A percentile compares a stretch with the other conserved stretches of the same genome.
Conservation (phyloP, 2,329 filamentous ascomycete genomes). For the Fusarium beomiforme region DNA sequence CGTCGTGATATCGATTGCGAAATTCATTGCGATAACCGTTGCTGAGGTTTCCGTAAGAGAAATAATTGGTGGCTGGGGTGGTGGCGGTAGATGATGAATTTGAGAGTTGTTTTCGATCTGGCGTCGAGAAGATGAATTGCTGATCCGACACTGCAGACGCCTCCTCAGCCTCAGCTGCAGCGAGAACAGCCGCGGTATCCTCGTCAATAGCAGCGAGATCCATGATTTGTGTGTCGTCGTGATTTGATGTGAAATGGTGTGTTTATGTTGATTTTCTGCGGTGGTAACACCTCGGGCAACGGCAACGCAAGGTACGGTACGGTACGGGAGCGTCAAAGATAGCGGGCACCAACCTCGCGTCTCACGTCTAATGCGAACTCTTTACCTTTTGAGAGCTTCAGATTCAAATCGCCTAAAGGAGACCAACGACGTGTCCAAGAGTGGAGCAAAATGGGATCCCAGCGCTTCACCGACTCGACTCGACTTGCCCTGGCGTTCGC, state of each 20-base stretch:
- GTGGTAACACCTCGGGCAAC: slow-evolving; percentile 6
- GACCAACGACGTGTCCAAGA: slow-evolving; percentile 36
- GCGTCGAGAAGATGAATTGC: slow-evolving; percentile 40
- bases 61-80: slow-evolving; percentile 41
- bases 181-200: slow-evolving; percentile 40
- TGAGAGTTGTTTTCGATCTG: slow-evolving; percentile 39
- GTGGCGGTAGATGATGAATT: slow-evolving; percentile 28
- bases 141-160: slow-evolving; percentile 33
- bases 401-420: slow-evolving; percentile 32
- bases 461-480: slow-evolving; percentile 38
- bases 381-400: slow-evolving; percentile 38
- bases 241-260: background rate
- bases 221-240: slow-evolving; percentile 24
- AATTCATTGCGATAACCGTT: slow-evolving; percentile 38
- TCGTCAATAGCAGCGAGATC: slow-evolving; percentile 42
- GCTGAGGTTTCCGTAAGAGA: slow-evolving; percentile 26
- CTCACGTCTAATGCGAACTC: slow-evolving; percentile 22
- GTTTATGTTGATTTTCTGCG: slow-evolving; percentile 1
- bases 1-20: slow-evolving; percentile 40
- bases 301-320: slow-evolving; percentile 9
- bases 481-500: background rate
- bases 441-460: slow-evolving; percentile 36
- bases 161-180: slow-evolving; percentile 37
- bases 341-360: slow-evolving; percentile 26
- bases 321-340: background rate